phyloP scores from a whole-genome alignment of 2,329 filamentous ascomycete species.

The Xylaria sp. region DNA sequence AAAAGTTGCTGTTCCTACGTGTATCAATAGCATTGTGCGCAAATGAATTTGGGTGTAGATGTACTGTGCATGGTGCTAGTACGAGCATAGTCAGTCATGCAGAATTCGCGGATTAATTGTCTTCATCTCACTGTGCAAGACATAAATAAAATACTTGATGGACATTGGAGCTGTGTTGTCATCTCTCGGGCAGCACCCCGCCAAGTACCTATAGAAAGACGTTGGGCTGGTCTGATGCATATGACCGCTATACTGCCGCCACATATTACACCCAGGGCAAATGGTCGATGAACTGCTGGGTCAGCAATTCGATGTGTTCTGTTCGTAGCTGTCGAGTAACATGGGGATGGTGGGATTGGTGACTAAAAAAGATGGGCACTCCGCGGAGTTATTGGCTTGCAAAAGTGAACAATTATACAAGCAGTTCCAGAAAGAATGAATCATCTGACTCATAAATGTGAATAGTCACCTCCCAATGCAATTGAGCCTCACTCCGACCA shows the following conservation, averaged over 20 bases:
- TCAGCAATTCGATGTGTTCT: background rate
- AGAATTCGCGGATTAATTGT: background rate
- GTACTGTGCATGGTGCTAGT: background rate
- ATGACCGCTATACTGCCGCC: constrained; percentile 4
- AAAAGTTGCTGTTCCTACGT: background rate
- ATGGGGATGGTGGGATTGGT: background rate
- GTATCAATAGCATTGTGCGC: background rate
- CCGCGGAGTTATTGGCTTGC: background rate
- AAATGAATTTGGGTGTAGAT: background rate
- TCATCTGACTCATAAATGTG: constrained; percentile 13
- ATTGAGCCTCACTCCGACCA: constrained; percentile 19
- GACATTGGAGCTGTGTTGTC: constrained; percentile 8
- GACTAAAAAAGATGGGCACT: background rate
- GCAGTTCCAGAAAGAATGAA: background rate
- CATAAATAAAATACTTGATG: background rate
- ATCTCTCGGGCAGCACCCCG: background rate
- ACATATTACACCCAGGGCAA: constrained; percentile 8
- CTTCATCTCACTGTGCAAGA: background rate
- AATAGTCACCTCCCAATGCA: background rate
- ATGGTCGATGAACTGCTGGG: background rate
- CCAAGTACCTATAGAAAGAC: background rate
- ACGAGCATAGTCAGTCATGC: constrained; percentile 2
- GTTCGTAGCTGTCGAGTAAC: background rate
- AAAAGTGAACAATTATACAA: background rate
- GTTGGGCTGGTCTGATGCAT: background rate